A percentile compares a stretch with the other conserved stretches of the same genome.
Conservation (phyloP, 805 yeast species). For the Dipodascopsis tothii region DNA sequence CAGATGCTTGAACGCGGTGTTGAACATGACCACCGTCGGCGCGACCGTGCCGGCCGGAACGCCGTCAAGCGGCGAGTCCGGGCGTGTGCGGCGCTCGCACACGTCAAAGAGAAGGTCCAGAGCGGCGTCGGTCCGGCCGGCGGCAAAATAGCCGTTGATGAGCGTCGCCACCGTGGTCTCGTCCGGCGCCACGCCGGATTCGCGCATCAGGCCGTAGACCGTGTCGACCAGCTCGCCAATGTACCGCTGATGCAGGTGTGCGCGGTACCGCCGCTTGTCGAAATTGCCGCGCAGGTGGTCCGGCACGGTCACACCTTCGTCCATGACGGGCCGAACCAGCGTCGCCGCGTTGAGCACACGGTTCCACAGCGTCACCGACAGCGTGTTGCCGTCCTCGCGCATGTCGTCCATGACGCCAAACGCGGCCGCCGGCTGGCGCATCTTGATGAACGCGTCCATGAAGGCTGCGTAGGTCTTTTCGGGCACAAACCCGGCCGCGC, state of each 20-base stretch:
- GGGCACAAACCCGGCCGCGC: not conserved
- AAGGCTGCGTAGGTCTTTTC: not conserved
- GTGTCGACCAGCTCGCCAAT: not conserved
- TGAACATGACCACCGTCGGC: not conserved
- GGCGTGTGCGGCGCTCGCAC: not conserved
- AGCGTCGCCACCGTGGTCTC: not conserved
- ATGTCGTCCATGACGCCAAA: not conserved
- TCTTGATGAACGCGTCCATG: not conserved
- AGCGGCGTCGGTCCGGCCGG: not conserved
- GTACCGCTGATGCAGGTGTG: not conserved
- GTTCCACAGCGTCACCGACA: not conserved
- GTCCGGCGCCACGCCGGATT: not conserved
- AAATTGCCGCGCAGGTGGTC: not conserved
- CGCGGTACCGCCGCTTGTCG: not conserved
- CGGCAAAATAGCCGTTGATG: not conserved
- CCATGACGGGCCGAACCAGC: not conserved
- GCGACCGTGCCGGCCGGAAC: too few species aligned
- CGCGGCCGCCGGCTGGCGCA: not conserved
- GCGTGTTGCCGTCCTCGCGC: not conserved
- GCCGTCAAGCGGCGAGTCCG: not conserved
- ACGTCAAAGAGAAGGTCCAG: not conserved
- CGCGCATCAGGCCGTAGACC: not conserved
- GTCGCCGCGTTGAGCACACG: not conserved
- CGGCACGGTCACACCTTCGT: not conserved
- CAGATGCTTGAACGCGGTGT: not conserved